These are phyloP conservation scores for Papiliotrema flavescens DNA, from an alignment of 1,284 basidiomycete species.

Conservation along the genomic window DNA sequence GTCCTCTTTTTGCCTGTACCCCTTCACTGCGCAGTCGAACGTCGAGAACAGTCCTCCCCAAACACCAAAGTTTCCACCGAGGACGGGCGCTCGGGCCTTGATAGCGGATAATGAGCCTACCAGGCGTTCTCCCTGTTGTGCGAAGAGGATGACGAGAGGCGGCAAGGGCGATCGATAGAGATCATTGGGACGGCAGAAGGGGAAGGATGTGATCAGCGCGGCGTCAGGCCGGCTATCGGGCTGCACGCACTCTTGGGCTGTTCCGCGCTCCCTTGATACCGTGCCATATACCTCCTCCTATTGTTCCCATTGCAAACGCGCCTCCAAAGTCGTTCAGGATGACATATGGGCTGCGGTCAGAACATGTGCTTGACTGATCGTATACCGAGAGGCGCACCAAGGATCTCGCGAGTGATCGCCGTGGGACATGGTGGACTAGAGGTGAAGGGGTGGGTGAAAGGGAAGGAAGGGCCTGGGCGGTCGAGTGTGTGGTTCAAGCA, in stretches of 20 bases:
- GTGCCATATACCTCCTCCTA: constrained; percentile 86
- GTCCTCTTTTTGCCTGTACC: constrained; percentile 96
- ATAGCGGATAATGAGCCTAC: constrained; percentile 92
- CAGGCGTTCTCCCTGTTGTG: constrained; percentile 74
- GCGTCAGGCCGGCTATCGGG: not conserved
- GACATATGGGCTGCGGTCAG: constrained; percentile 78
- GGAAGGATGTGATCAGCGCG: not conserved
- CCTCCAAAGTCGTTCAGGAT: constrained; percentile 98
- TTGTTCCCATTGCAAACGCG: constrained; percentile 60
- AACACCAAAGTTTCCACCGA: constrained; percentile 95
- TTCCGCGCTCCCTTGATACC: constrained; percentile 98
- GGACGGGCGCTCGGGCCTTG: constrained; percentile 96
- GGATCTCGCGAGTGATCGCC: constrained; percentile 91
- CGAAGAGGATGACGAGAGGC: not conserved
- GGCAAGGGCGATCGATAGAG: not conserved
- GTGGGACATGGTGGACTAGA: constrained; percentile 55
- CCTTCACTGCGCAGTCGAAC: constrained; percentile 97
- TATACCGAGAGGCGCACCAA: constrained; percentile 58
- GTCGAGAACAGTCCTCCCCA: constrained; percentile 98
- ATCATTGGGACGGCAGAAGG: not conserved
- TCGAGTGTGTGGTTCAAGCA: too few species aligned
- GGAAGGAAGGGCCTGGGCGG: not conserved
- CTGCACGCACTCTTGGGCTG: constrained; percentile 74
- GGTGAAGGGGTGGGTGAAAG: constrained; percentile 4
- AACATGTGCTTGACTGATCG: not conserved